Conservation (phyloP, 2,329 filamentous ascomycete species). For the Dothideomycetidae sp. region DNA sequence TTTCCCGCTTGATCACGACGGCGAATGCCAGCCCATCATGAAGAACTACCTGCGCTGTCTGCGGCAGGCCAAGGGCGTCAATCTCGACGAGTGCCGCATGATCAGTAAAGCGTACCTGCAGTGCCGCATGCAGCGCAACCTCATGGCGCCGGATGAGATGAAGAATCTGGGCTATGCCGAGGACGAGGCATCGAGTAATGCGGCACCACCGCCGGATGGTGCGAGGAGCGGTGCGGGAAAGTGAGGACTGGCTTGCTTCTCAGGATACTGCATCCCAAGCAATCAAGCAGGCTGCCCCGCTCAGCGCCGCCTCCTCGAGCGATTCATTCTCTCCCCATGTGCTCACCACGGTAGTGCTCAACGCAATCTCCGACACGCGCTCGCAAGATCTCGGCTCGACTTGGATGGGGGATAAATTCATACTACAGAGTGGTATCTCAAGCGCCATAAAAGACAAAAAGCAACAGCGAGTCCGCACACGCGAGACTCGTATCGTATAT, state of each 20-base stretch:
- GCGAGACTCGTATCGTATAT: too few species aligned
- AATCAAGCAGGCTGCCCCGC: too few species aligned
- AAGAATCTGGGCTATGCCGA: slow-evolving; percentile 74
- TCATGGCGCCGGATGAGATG: slow-evolving; percentile 94
- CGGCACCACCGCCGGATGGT: too few species aligned
- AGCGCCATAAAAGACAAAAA: slow-evolving; percentile 2
- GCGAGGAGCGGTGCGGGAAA: slow-evolving; percentile 1
- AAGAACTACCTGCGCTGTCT: slow-evolving; percentile 73
- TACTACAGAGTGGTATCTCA: slow-evolving; percentile 9
- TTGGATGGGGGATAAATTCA: background rate
- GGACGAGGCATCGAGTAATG: slow-evolving; percentile 21
- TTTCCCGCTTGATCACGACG: slow-evolving; percentile 93
- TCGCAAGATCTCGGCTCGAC: background rate
- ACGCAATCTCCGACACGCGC: too few species aligned
- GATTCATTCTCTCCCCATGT: too few species aligned
- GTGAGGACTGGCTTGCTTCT: too few species aligned
- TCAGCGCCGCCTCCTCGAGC: too few species aligned
- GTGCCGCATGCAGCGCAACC: slow-evolving; percentile 91
- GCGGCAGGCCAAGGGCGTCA: slow-evolving; percentile 67
- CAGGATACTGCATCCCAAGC: too few species aligned
- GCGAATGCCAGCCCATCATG: slow-evolving; percentile 89
- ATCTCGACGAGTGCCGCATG: slow-evolving; percentile 70
- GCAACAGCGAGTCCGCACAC: too few species aligned
- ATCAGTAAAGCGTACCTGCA: slow-evolving; percentile 78
- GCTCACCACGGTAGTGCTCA: too few species aligned